Evolutionary conservation across 2,329 filamentous ascomycete genomes (phyloP).

Genomic region (Ustulina deusta): DNA sequence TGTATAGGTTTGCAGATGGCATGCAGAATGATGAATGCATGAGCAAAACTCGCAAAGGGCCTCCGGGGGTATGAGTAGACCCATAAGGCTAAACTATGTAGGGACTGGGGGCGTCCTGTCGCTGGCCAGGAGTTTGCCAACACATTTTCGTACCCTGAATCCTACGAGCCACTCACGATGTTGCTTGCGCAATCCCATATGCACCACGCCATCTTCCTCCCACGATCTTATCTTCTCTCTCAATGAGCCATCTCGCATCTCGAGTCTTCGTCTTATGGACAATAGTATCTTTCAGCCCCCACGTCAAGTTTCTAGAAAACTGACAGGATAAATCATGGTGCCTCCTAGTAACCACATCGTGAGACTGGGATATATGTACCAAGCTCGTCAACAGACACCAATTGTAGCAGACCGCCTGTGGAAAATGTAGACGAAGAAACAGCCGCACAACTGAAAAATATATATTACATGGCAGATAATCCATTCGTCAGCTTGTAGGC

Average conservation of each 20-base stretch:
- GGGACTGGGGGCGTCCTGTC: conserved; percentile 21
- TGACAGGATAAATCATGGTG: not conserved
- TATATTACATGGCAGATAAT: not conserved
- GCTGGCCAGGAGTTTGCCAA: conserved; percentile 39
- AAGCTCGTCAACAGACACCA: too few relatives aligned
- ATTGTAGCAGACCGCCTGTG: not conserved
- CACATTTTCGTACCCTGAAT: conserved; percentile 28
- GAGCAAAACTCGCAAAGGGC: conserved; percentile 5
- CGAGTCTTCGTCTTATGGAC: conserved; percentile 5
- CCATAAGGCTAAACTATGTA: conserved; percentile 27
- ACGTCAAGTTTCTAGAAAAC: conserved; percentile 3
- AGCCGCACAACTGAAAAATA: too few relatives aligned
- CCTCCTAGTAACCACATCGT: not conserved
- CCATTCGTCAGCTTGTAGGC: not conserved
- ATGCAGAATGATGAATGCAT: conserved; percentile 6
- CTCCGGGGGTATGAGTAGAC: conserved; percentile 12
- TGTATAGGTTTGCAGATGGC: not conserved
- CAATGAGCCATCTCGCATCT: conserved; percentile 2
- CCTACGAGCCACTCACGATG: conserved; percentile 16
- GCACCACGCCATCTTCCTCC: conserved; percentile 18
- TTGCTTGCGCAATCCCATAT: conserved; percentile 24
- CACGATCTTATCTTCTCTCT: not conserved
- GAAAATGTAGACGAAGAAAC: not conserved
- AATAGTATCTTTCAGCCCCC: conserved; percentile 12
- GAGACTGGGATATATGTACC: not conserved